These are phyloP conservation scores for Fusarium concolor DNA, from an alignment of 2,329 filamentous ascomycete genomes.

Conservation along the genomic window DNA sequence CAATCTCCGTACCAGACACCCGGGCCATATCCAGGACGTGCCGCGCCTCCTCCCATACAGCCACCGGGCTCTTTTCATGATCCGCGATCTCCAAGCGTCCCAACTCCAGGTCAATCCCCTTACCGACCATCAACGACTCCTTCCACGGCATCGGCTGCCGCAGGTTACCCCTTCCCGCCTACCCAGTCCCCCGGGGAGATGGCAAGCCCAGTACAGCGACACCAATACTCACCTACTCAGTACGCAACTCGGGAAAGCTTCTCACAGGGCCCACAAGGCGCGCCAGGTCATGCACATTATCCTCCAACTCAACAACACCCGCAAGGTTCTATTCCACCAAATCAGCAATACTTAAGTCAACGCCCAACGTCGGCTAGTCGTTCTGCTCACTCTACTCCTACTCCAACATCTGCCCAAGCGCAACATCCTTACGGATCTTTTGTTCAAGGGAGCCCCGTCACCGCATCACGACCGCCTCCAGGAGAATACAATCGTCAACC, in stretches of 20 bases:
- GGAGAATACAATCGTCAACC: constrained; percentile 59
- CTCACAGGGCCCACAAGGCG: constrained; percentile 51
- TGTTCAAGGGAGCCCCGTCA: constrained; percentile 65
- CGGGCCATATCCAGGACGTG: constrained; percentile 58
- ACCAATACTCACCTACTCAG: constrained; percentile 61
- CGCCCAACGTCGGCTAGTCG: constrained; percentile 69
- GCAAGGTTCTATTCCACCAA: constrained; percentile 56
- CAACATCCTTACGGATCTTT: constrained; percentile 66
- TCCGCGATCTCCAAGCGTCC: constrained; percentile 62
- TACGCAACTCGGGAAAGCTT: constrained; percentile 61
- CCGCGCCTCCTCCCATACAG: constrained; percentile 60
- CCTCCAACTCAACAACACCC: constrained; percentile 48
- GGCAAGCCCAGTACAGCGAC: constrained; percentile 63
- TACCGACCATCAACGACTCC: constrained; percentile 64
- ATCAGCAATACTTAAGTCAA: constrained; percentile 58
- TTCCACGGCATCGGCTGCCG: constrained; percentile 52
- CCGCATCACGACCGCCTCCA: constrained; percentile 57
- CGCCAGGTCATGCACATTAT: constrained; percentile 39
- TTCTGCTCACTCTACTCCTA: constrained; percentile 69
- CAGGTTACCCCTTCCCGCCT: constrained; percentile 65
- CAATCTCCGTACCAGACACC: constrained; percentile 54
- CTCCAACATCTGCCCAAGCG: constrained; percentile 71
- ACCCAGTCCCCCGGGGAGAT: constrained; percentile 56
- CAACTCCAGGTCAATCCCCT: constrained; percentile 57
- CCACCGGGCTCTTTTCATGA: constrained; percentile 59